Evolutionary conservation across 2,329 filamentous ascomycete species (phyloP).

Genomic region (Aspergillus terreus): DNA sequence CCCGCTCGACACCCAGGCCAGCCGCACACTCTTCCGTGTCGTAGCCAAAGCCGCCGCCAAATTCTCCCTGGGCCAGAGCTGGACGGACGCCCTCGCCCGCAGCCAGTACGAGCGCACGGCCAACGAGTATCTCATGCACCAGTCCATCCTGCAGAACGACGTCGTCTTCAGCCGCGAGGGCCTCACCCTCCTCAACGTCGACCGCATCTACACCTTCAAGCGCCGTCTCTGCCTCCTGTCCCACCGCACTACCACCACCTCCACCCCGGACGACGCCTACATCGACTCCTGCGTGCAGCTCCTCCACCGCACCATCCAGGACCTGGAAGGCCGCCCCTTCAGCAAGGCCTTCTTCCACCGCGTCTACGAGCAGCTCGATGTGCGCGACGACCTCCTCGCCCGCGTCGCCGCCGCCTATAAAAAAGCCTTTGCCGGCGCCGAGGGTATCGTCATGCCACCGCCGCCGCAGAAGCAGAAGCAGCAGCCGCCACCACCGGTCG

Average conservation of each 20-base stretch:
- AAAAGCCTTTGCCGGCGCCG: slow-evolving; percentile 26
- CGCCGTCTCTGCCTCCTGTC: slow-evolving; percentile 39
- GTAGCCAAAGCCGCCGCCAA: slow-evolving; percentile 35
- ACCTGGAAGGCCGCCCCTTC: slow-evolving; percentile 40
- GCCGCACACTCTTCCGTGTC: slow-evolving; percentile 30
- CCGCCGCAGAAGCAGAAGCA: slow-evolving; percentile 8
- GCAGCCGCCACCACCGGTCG: not conserved
- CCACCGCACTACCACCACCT: slow-evolving; percentile 21
- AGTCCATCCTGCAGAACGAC: slow-evolving; percentile 43
- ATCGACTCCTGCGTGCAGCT: slow-evolving; percentile 39
- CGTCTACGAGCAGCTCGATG: slow-evolving; percentile 40
- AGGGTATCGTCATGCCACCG: slow-evolving; percentile 36
- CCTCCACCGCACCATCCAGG: slow-evolving; percentile 37
- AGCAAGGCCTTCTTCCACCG: slow-evolving; percentile 43
- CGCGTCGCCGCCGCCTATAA: slow-evolving; percentile 35
- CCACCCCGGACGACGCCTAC: slow-evolving; percentile 30
- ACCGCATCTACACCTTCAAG: slow-evolving; percentile 45
- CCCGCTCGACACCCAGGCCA: slow-evolving; percentile 26
- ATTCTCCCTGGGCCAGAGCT: slow-evolving; percentile 36
- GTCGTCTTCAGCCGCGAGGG: slow-evolving; percentile 44
- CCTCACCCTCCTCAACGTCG: slow-evolving; percentile 41
- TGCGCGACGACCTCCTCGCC: slow-evolving; percentile 34
- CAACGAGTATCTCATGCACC: slow-evolving; percentile 40
- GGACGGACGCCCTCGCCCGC: slow-evolving; percentile 36
- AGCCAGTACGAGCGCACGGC: slow-evolving; percentile 32